These are phyloP conservation scores for Penicillium macrosclerotiorum DNA, from an alignment of 495 filamentous ascomycete species.

Conservation along the genomic window DNA sequence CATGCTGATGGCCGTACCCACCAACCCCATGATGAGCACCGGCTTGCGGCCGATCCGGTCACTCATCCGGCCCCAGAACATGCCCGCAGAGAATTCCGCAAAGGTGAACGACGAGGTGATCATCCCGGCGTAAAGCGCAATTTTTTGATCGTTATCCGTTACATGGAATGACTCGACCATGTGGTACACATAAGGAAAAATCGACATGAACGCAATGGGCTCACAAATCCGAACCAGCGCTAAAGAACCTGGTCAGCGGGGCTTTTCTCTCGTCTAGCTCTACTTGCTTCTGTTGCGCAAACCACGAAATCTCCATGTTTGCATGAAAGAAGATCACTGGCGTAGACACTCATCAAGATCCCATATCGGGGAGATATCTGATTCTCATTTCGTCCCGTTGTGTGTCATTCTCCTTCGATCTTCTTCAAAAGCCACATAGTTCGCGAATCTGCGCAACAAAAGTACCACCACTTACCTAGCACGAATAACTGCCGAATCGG, in stretches of 20 bases:
- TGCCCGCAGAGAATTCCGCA: slow-evolving; percentile 85
- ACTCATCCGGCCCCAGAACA: slow-evolving; percentile 90
- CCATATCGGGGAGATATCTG: not conserved
- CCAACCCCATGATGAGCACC: slow-evolving; percentile 80
- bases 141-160: slow-evolving; percentile 71
- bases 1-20: slow-evolving; percentile 91
- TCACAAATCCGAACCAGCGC: slow-evolving; percentile 95
- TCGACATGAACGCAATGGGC: slow-evolving; percentile 98
- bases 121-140: slow-evolving; percentile 91
- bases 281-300: not conserved
- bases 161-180: slow-evolving; percentile 94
- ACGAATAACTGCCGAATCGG: slow-evolving; percentile 66
- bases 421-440: slow-evolving; percentile 21
- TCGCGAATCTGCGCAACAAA: slow-evolving; percentile 21
- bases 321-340: no score
- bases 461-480: slow-evolving; percentile 55
- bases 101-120: slow-evolving; percentile 96
- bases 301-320: no score
- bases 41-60: slow-evolving; percentile 92
- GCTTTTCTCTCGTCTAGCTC: slow-evolving; percentile 37
- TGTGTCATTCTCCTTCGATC: not conserved
- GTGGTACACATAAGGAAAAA: slow-evolving; percentile 98
- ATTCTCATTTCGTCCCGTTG: not conserved
- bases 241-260: no score
- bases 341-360: not conserved